These are phyloP conservation scores for Linnemannia zychae DNA, from an alignment of 192 early-diverging fungal genomes.

Conservation along the genomic window DNA sequence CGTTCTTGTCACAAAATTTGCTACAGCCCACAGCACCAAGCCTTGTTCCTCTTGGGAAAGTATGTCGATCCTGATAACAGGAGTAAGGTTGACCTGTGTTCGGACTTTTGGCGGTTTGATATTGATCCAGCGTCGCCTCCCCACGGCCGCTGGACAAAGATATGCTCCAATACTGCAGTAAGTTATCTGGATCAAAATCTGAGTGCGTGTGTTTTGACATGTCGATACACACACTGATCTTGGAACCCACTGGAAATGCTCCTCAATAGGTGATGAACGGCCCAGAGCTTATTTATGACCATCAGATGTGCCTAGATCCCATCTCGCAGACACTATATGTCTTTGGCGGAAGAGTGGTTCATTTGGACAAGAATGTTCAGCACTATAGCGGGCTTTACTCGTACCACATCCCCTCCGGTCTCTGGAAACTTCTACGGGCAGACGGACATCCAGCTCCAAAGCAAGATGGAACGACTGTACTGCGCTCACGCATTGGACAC, in stretches of 20 bases:
- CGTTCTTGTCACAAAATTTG: constrained; percentile 95
- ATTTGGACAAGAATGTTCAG: constrained; percentile 74
- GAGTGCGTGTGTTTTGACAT: not conserved
- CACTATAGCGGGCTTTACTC: constrained; percentile 91
- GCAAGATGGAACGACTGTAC: constrained; percentile 52
- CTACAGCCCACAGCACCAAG: constrained; percentile 80
- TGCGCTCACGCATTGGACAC: constrained; percentile 92
- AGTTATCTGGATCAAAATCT: constrained; percentile 13
- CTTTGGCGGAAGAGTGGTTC: constrained; percentile 89
- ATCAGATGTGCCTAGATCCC: constrained; percentile 93
- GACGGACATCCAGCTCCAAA: constrained; percentile 68
- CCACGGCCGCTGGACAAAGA: constrained; percentile 73
- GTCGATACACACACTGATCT: not conserved
- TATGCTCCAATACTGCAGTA: constrained; percentile 85
- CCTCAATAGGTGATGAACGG: constrained; percentile 77
- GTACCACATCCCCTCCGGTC: constrained; percentile 75
- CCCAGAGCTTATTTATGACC: constrained; percentile 91
- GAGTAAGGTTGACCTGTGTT: constrained; percentile 75
- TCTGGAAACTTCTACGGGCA: constrained; percentile 83
- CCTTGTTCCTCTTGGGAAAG: constrained; percentile 88
- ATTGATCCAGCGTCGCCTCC: constrained; percentile 61
- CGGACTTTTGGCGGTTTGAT: constrained; percentile 94
- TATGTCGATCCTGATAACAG: constrained; percentile 87
- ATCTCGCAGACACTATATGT: constrained; percentile 81
- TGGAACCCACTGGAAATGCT: not conserved